Conservation (phyloP, 2,329 filamentous ascomycete species). For the Xylariaceae sp. region DNA sequence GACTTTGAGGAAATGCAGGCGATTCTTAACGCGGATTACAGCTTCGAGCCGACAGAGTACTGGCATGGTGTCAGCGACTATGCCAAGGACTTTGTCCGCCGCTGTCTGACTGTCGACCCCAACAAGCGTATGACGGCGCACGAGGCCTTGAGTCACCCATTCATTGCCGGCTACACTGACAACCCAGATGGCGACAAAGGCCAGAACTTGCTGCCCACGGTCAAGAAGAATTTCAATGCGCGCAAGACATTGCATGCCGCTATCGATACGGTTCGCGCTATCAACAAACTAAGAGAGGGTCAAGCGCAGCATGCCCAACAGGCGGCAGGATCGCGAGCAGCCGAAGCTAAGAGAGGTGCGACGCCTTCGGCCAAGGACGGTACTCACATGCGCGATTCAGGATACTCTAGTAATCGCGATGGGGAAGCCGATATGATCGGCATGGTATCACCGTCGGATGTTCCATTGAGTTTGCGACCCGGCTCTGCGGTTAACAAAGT, state of each 20-base stretch:
- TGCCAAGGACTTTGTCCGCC: slow-evolving; percentile 86
- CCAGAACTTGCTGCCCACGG: slow-evolving; percentile 60
- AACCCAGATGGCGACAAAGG: slow-evolving; percentile 44
- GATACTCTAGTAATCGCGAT: slow-evolving; percentile 40
- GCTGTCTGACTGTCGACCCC: slow-evolving; percentile 87
- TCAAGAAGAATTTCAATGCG: slow-evolving; percentile 72
- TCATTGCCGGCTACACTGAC: slow-evolving; percentile 51
- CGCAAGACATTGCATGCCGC: slow-evolving; percentile 62
- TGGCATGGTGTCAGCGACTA: slow-evolving; percentile 87
- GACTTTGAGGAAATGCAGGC: slow-evolving; percentile 99
- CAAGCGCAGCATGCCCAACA: slow-evolving; percentile 43
- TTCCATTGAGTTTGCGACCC: slow-evolving; percentile 50
- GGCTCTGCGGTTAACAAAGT: slow-evolving; percentile 52
- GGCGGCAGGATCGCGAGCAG: slow-evolving; percentile 55
- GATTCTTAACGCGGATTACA: slow-evolving; percentile 93
- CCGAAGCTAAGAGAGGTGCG: slow-evolving; percentile 42
- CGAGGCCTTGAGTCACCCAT: slow-evolving; percentile 62
- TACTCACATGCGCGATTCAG: slow-evolving; percentile 41
- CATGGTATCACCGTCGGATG: slow-evolving; percentile 30
- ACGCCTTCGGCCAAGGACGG: slow-evolving; percentile 39
- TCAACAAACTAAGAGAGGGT: slow-evolving; percentile 64
- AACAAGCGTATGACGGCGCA: slow-evolving; percentile 85
- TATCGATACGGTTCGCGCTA: slow-evolving; percentile 65
- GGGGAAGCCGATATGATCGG: slow-evolving; percentile 47
- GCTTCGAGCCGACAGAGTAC: slow-evolving; percentile 89